Evolutionary conservation across 495 filamentous ascomycete genomes (phyloP).

Genomic region (Tetracladium marchalianum): DNA sequence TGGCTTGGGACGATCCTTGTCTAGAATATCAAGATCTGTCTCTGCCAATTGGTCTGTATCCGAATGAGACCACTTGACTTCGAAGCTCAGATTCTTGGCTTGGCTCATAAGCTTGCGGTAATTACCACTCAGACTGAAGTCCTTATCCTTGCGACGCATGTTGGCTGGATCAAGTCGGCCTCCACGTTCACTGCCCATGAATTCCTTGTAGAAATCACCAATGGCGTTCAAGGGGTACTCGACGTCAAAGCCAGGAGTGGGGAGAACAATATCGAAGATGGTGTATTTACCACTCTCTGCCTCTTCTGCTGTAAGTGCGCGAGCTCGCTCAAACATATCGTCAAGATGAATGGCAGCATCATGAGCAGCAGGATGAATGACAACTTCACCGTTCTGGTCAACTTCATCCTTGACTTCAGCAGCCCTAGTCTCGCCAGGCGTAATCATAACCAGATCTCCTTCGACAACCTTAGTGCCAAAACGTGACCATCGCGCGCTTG

Average conservation of each 20-base stretch:
- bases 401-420: slow-evolving; percentile 21
- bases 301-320: slow-evolving; percentile 64
- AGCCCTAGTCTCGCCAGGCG: slow-evolving; percentile 41
- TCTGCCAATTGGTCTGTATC: slow-evolving; percentile 76
- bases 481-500: slow-evolving; percentile 63
- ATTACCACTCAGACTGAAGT: slow-evolving; percentile 77
- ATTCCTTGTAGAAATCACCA: slow-evolving; percentile 64
- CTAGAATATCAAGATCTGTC: slow-evolving; percentile 61
- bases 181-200: slow-evolving; percentile 72
- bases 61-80: slow-evolving; percentile 55
- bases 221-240: slow-evolving; percentile 79
- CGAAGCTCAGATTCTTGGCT: slow-evolving; percentile 41
- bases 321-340: slow-evolving; percentile 62
- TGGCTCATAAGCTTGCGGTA: slow-evolving; percentile 80
- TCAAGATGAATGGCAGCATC: slow-evolving; percentile 45
- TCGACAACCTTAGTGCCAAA: slow-evolving; percentile 64
- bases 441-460: slow-evolving; percentile 75
- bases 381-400: slow-evolving; percentile 61
- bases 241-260: slow-evolving; percentile 86
- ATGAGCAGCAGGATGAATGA: slow-evolving; percentile 46
- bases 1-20: slow-evolving; percentile 9
- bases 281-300: slow-evolving; percentile 66
- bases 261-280: slow-evolving; percentile 88
- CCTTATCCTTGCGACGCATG: slow-evolving; percentile 79
- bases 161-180: slow-evolving; percentile 71